Evolutionary conservation across 2,329 filamentous ascomycete genomes (phyloP), one percentile per base, ranked within the genome.

Genomic region (Fusarium pseudograminearum): DNA sequence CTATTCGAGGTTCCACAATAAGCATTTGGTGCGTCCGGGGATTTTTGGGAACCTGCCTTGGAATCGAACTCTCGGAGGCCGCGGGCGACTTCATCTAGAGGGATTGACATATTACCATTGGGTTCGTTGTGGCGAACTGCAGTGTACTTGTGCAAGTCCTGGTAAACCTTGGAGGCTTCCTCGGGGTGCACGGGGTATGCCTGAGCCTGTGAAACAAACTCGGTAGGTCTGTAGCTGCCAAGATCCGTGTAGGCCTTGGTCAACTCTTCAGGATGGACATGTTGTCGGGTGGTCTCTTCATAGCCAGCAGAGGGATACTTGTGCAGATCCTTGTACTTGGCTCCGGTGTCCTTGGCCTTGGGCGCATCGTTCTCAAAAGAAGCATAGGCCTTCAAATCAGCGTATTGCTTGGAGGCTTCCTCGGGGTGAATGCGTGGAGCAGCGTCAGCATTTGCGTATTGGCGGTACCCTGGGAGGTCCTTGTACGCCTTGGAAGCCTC

Each of bases 191-290:
- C 64, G 4, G 76, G 76, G 31, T 77, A 74, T 10, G 71, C 69
- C 30, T 71, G 61, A 46, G 60, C 71, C 33, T 73, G 67, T 10
- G 74, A 73, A 38, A 77, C 77, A 52, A 80, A 78, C 6, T 65
- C 63, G 22, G 69, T 67, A 3, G 74, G 72, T n/a, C 72, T 71
- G 65, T 85, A 85, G 57, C 80, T 76, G 54, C 76, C 75, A 51
- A 85, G 76, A 56, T 85, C 83, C 11, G 77, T 73, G 44, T 83
- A 82, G 8, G 75, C 67, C 57, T 82, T 82, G 28, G 78, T 78
- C 45, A 76, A 65, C 61, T 81, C 79, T 63, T 82, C 80, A 12
- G 80, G 76, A n/a, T 80, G 78, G n/a, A 76, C 58, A 22, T 78
- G 75, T 22, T 71, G 61, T 4, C 69, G 61, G 5, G 60, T 38